phyloP scores from a whole-genome alignment of 2,329 filamentous ascomycete species.

The Exophiala sp. region DNA sequence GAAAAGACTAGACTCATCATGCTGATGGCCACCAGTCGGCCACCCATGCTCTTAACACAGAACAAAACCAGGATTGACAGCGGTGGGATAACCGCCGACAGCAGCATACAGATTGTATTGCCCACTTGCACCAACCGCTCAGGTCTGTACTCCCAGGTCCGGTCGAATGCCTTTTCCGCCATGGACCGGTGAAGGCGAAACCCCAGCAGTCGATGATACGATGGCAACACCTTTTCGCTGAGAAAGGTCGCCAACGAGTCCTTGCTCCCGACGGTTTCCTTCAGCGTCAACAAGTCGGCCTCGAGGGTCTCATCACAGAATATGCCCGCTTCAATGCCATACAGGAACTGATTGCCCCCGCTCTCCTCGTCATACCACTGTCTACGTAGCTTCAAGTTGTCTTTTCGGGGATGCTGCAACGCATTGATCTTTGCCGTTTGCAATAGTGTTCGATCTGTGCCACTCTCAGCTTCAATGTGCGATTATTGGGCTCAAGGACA shows the following conservation, averaged over 20 bases:
- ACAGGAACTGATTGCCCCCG: conserved; percentile 22
- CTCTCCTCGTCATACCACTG: conserved; percentile 27
- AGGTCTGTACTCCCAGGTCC: conserved; percentile 21
- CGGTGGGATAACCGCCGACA: conserved; percentile 24
- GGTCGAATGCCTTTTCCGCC: conserved; percentile 20
- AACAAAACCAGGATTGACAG: conserved; percentile 24
- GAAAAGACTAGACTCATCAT: conserved; percentile 26
- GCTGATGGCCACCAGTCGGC: conserved; percentile 21
- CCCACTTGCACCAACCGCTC: conserved; percentile 21
- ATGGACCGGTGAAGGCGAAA: conserved; percentile 23
- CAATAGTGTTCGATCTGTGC: conserved; percentile 21
- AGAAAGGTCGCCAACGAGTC: conserved; percentile 23
- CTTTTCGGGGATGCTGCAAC: conserved; percentile 17
- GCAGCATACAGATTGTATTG: conserved; percentile 24
- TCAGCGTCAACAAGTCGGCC: conserved; percentile 21
- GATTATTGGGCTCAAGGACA: neutral
- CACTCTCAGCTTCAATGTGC: conserved; percentile 10
- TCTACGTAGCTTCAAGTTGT: conserved; percentile 21
- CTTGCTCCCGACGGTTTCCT: conserved; percentile 13
- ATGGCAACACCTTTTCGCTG: conserved; percentile 18
- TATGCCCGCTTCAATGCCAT: conserved; percentile 24
- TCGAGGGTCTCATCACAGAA: conserved; percentile 18
- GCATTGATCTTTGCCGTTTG: conserved; percentile 22
- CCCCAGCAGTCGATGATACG: conserved; percentile 23
- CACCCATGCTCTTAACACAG: conserved; percentile 21